Evolutionary conservation across 2,329 filamentous ascomycete species (phyloP).

Genomic region (Neoscytalidium dimidiatum): DNA sequence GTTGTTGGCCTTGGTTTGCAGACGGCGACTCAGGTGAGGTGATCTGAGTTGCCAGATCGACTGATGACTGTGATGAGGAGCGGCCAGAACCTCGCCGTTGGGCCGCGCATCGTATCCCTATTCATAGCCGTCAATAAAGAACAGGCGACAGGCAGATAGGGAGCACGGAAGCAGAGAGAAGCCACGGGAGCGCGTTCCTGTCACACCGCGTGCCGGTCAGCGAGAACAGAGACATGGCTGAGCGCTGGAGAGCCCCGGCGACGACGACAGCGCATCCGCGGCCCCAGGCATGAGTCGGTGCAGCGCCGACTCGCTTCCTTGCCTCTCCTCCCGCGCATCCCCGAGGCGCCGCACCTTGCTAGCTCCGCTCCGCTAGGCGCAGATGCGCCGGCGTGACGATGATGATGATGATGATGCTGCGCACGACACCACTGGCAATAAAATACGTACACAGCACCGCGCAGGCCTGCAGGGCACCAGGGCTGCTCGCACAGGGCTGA

Average conservation of each 20-base stretch:
- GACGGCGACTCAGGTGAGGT: slow-evolving; percentile 16
- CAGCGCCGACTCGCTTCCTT: neutral
- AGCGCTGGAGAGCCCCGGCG: neutral
- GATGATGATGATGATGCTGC: slow-evolving; percentile 9
- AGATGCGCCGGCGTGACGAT: slow-evolving; percentile 4
- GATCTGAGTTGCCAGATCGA: slow-evolving; percentile 9
- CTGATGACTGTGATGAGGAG: slow-evolving; percentile 10
- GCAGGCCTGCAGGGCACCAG: neutral
- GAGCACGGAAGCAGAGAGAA: slow-evolving; percentile 10
- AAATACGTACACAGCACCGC: neutral
- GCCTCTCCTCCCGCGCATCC: slow-evolving; percentile 12
- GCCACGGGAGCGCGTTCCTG: slow-evolving; percentile 1
- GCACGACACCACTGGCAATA: slow-evolving; percentile 4
- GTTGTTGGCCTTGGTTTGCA: neutral
- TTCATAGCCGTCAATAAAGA: slow-evolving; percentile 15
- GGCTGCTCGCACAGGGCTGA: slow-evolving; percentile 13
- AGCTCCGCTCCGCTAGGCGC: slow-evolving; percentile 8
- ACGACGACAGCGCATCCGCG: neutral
- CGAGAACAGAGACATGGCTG: neutral
- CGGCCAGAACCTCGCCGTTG: slow-evolving; percentile 5
- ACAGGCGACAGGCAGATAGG: neutral
- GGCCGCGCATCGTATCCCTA: slow-evolving; percentile 16
- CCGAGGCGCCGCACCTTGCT: slow-evolving; percentile 14
- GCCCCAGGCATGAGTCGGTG: neutral
- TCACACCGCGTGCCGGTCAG: neutral